Conservation (phyloP, 1,284 basidiomycete genomes). For the Pseudozyma pruni region DNA sequence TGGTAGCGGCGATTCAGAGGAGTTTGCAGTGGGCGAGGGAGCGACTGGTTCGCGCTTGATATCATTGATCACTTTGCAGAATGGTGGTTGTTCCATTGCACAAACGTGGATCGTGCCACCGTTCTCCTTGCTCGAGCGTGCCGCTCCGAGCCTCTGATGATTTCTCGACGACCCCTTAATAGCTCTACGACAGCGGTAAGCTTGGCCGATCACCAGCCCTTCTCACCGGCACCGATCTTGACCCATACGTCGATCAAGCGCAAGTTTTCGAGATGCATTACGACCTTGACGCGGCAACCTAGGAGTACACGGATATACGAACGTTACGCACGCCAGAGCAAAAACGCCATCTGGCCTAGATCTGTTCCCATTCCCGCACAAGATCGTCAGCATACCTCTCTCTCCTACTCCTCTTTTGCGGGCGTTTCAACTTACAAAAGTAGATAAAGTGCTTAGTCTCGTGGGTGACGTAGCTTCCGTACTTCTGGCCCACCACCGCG, state of each 20-base stretch:
- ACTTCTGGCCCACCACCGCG: constrained; percentile 93
- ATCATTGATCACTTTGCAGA: neutral
- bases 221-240: too few species aligned
- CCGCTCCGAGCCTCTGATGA: too few species aligned
- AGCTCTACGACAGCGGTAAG: too few species aligned
- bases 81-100: too few species aligned
- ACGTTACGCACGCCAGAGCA: constrained; percentile 63
- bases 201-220: too few species aligned
- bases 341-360: constrained; percentile 64
- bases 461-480: constrained; percentile 93
- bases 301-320: neutral
- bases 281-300: neutral
- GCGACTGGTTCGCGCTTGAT: constrained; percentile 19
- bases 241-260: too few species aligned
- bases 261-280: constrained; percentile 6
- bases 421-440: constrained; percentile 58
- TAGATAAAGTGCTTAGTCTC: constrained; percentile 68
- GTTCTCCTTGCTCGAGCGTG: too few species aligned
- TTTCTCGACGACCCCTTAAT: too few species aligned
- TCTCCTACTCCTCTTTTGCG: neutral
- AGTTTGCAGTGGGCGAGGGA: constrained; percentile 41
- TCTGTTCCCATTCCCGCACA: constrained; percentile 48
- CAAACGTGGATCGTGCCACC: too few species aligned
- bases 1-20: constrained; percentile 31
- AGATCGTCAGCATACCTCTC: too few species aligned